phyloP scores from a whole-genome alignment of 352 stramenopile genomes.

The Globisporangium middletonii region DNA sequence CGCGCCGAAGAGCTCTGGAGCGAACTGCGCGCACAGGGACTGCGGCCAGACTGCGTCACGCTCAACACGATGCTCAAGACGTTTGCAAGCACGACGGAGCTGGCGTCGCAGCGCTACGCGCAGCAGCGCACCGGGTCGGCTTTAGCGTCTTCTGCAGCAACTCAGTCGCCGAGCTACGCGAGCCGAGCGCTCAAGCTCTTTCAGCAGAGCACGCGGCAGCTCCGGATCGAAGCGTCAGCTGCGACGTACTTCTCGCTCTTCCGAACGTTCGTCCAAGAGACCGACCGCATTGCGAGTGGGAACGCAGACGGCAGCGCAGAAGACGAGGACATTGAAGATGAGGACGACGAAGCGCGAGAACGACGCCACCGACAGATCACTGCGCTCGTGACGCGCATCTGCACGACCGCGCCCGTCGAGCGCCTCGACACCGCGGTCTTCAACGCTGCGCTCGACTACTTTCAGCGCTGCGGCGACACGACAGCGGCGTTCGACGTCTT shows the following conservation, averaged over 20 bases:
- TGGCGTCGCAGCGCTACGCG: neutral
- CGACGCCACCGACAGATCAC: conserved; percentile 11
- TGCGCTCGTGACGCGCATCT: conserved; percentile 40
- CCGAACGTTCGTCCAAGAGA: conserved; percentile 40
- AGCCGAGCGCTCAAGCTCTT: conserved; percentile 24
- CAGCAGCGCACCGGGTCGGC: neutral
- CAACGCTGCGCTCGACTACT: conserved; percentile 65
- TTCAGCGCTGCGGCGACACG: conserved; percentile 40
- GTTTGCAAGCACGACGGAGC: conserved; percentile 14
- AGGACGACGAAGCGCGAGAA: conserved; percentile 16
- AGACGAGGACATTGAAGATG: conserved; percentile 11
- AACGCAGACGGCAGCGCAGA: neutral
- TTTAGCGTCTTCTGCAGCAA: neutral
- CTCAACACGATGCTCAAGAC: conserved; percentile 52
- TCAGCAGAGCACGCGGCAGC: conserved; percentile 1
- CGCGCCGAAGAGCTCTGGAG: conserved; percentile 26
- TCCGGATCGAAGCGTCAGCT: conserved; percentile 17
- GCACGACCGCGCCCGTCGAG: conserved; percentile 24
- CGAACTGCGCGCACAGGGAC: conserved; percentile 24
- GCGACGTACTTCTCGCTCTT: conserved; percentile 50
- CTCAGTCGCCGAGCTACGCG: conserved; percentile 12
- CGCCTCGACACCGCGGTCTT: conserved; percentile 45
- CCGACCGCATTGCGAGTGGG: conserved; percentile 13
- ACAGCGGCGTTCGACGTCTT: conserved; percentile 46
- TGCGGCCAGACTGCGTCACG: conserved; percentile 31